Conservation (phyloP, 768 basidiomycete genomes). For the Pulveroboletus sp. region DNA sequence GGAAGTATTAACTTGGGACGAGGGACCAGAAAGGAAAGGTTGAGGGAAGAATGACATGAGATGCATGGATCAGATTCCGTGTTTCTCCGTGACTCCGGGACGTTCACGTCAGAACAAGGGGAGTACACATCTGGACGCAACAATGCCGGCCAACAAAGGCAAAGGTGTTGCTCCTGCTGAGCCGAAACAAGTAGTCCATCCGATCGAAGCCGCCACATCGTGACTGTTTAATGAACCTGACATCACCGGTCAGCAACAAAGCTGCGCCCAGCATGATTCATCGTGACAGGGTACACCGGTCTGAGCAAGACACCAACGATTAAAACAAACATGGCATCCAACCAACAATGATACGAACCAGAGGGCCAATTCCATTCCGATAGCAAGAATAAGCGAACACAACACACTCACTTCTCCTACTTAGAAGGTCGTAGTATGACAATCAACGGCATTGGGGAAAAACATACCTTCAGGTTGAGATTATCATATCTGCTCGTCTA, state of each 20-base stretch:
- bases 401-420: constrained; percentile 55
- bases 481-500: too few species aligned
- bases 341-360: constrained; percentile 56
- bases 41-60: too few species aligned
- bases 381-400: constrained; percentile 49
- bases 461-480: constrained; percentile 46
- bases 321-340: constrained; percentile 52
- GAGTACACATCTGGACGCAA: constrained; percentile 45
- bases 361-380: constrained; percentile 53
- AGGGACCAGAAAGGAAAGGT: background rate
- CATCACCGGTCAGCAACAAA: constrained; percentile 54
- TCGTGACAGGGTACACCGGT: constrained; percentile 51
- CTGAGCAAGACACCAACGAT: constrained; percentile 54
- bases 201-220: constrained; percentile 44
- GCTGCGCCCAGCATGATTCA: constrained; percentile 68
- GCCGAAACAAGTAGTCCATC: constrained; percentile 66
- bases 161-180: constrained; percentile 69
- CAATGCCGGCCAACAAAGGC: constrained; percentile 69
- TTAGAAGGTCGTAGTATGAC: constrained; percentile 19
- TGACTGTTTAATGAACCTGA: background rate
- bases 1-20: background rate
- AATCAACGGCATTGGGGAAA: background rate
- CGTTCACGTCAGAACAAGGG: background rate
- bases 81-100: background rate
- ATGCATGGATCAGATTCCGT: too few species aligned